Evolutionary conservation across 192 early-diverging fungal species (phyloP), one percentile per base, ranked within the genome.

Genomic region (Coemansia sp.): DNA sequence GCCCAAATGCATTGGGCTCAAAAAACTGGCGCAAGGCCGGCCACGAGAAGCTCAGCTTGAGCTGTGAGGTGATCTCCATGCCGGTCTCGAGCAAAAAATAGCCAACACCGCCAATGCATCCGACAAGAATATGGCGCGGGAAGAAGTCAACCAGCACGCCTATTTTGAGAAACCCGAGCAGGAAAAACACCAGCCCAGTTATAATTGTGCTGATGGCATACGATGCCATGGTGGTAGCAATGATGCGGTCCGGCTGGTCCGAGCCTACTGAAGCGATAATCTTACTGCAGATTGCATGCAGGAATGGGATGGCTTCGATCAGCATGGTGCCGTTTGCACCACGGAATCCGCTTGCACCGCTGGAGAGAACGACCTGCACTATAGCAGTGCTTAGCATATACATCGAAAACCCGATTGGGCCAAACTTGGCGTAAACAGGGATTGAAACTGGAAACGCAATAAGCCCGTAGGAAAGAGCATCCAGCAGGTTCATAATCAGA

Each of bases 241-340:
- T 60, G 18, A 97, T 83, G 11, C 83, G 67, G 30, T 90, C 76
- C 17, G 77, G 81, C 36, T 85, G 79, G 28, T 80, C 82, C 21
- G 60, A 80, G 5, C 81, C 82, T 40, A 93, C 82, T 30, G 58
- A 53, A 16, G 39, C 60, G 6, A 87, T 75, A 48, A 96, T 84
- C 5, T 76, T 84, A 21, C 82, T 85, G 30, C 84, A 86, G 51
- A 95, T 93, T 16, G 88, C 76, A 69, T 96, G 85, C 41, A 96
- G 65, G 56, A 96, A 96, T 6, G 93, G 93, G 37, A 96, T 93
- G 17, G 93, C 89, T 70, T 86, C 82, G 36, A 80, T 87, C 59
- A 92, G 84, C 91, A 94, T 94, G 47, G 87, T 88, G 53, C 94
- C 95, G 66, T 91, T 91, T 6, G 88, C 93, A 37, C 93, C 93